Percentiles rank a stretch among this genome's conserved stretches.
Evolutionary conservation across 176 grass and related monocot genomes (phyloP).

Genomic region (Triticum turgidum): DNA sequence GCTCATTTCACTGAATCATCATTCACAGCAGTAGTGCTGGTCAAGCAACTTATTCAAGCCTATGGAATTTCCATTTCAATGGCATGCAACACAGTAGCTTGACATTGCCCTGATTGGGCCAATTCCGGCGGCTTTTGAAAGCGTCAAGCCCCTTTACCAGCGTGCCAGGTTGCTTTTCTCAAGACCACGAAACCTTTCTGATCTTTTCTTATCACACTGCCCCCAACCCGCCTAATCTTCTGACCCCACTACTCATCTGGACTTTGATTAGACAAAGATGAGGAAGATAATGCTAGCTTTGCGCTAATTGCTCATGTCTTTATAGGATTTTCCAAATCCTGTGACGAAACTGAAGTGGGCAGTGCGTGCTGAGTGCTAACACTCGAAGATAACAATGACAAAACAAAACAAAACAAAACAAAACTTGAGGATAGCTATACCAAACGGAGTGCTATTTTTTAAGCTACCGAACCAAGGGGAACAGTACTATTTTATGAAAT

Average conservation of each 20-base stretch:
- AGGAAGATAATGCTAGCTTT: background rate
- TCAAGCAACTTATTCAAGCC: background rate
- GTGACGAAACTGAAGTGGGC: slow-evolving; percentile 6
- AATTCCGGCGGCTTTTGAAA: slow-evolving; percentile 32
- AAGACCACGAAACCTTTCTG: background rate
- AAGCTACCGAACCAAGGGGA: background rate
- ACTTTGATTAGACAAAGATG: slow-evolving; percentile 3
- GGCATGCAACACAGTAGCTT: slow-evolving; percentile 24
- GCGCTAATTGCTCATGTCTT: slow-evolving; percentile 12
- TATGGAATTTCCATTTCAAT: background rate
- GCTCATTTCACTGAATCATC: background rate
- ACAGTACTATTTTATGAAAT: background rate
- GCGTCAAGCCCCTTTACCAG: slow-evolving; percentile 37
- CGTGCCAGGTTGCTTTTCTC: slow-evolving; percentile 27
- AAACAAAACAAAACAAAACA: background rate
- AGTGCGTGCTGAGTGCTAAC: background rate
- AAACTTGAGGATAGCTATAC: background rate
- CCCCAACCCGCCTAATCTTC: slow-evolving; percentile 23
- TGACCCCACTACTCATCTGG: slow-evolving; percentile 31
- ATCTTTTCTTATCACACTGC: slow-evolving; percentile 17
- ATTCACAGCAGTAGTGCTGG: background rate
- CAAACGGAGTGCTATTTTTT: background rate
- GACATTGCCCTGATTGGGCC: background rate
- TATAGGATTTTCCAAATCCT: slow-evolving; percentile 26
- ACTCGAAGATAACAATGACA: background rate